Base-by-base conservation (phyloP, 805 yeast genomes). In the Pichia californica region DNA sequence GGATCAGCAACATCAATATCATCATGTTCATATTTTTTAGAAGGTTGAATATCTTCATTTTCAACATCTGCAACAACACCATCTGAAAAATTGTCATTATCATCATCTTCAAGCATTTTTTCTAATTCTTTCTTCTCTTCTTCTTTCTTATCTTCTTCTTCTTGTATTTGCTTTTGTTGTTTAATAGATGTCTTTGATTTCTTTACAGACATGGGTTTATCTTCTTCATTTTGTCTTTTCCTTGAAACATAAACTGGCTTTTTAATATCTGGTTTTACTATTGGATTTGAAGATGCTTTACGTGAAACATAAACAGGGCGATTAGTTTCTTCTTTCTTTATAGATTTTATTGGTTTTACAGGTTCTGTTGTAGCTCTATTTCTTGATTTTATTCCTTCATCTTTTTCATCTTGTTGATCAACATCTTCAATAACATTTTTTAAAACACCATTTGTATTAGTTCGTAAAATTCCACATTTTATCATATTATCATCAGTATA, bases 381-480 rank as follows among this genome's bases (percentile, higher is more conserved):
- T n/a, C 27, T 15, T 35, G 18, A 1, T 29, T 11, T 16, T 16
- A 18, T 15, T 28, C 13, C 13, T 34, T 36, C 27, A 20, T n/a
- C 26, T 14, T n/a, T n/a, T n/a, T n/a, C n/a, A n/a, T n/a, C n/a
- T n/a, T n/a, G n/a, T n/a, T n/a, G n/a, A n/a, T n/a, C n/a, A n/a
- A n/a, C n/a, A n/a, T n/a, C n/a, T n/a, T n/a, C n/a, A n/a, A n/a
- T 20, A 5, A n/a, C 9, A 7, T 16, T 14, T 14, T 37, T 36
- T 3, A n/a, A 4, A 19, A 34, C 11, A n/a, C 46, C 48, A 15
- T 36, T 35, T 1, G 55, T 47, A 4, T 41, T 31, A 2, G 61
- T 52, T 23, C 43, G 45, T 19, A 59, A 49, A 2, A 57, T 38
- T 4, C 61, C 64, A 56, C 62, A 59, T 19, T 44, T 46, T 3